Conservation (phyloP, 768 basidiomycete genomes). For the Hydnomerulius pinastri region DNA sequence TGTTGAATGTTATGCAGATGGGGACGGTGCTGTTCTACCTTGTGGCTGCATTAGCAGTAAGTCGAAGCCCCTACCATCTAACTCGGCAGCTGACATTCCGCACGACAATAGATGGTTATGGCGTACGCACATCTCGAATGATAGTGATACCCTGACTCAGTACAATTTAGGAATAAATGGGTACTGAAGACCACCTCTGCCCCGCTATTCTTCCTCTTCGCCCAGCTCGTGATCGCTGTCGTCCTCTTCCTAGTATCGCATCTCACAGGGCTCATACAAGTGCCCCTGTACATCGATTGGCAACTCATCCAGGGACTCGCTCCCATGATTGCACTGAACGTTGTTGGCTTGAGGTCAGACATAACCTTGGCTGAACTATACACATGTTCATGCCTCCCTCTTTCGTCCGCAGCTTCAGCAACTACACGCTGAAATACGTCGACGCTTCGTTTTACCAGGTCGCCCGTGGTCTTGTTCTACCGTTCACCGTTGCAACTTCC, state of each 20-base stretch:
- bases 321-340: slow-evolving; percentile 75
- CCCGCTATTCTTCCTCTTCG: slow-evolving; percentile 86
- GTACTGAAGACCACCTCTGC: slow-evolving; percentile 73
- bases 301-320: slow-evolving; percentile 69
- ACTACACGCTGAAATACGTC: slow-evolving; percentile 90
- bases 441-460: slow-evolving; percentile 96
- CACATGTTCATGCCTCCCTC: not conserved
- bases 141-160: slow-evolving; percentile 18
- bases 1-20: slow-evolving; percentile 41
- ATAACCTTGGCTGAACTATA: not conserved
- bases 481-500: slow-evolving; percentile 91
- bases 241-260: slow-evolving; percentile 70
- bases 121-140: slow-evolving; percentile 52
- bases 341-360: slow-evolving; percentile 76
- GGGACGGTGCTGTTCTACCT: slow-evolving; percentile 85
- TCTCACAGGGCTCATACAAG: slow-evolving; percentile 61
- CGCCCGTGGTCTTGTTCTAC: slow-evolving; percentile 90
- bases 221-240: slow-evolving; percentile 80
- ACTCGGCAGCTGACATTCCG: slow-evolving; percentile 1
- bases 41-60: slow-evolving; percentile 82
- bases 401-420: slow-evolving; percentile 65
- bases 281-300: slow-evolving; percentile 65
- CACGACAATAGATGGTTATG: slow-evolving; percentile 75
- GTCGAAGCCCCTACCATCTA: slow-evolving; percentile 32
- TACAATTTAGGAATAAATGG: slow-evolving; percentile 77